Evolutionary conservation across 192 early-diverging fungal genomes (phyloP), one percentile per base, ranked within the genome.

Genomic region (Coemansia sp.): DNA sequence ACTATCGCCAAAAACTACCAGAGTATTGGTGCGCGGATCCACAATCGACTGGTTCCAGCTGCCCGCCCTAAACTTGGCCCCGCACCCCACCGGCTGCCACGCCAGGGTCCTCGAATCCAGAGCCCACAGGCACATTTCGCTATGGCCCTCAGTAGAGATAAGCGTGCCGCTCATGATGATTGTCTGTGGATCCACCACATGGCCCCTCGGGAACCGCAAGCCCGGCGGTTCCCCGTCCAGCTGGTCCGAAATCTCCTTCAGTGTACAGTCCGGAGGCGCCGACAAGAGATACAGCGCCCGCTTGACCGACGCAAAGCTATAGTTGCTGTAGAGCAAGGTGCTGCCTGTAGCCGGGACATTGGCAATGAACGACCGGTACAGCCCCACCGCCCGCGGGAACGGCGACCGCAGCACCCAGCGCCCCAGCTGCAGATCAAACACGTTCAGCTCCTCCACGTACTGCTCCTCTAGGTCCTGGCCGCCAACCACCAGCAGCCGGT

Each of bases 41-140:
- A 90, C 51, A 4, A 85, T 50, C 17, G 85, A 85, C 49, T 82
- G 65, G 65, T 90, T 90, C 87, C 87, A 90, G 37, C 84, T 86
- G 18, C 87, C 87, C 8, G 77, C 55, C 25, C 61, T 69, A 39
- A 90, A 85, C 34, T 79, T 67, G 0, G 78, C 72, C 7, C 85
- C 87, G 44, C 85, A 87, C 27, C 73, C 67, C 34, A 90, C 78
- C 3, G 81, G 76, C 35, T 75, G 65, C 87, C 87, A 90, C 9
- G 64, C 63, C 32, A 84, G 34, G 14, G 69, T 76, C 11, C 64
- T 62, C 6, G 85, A 49, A 38, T 86, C 82, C 20, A 87, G 49
- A 7, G 82, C 71, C 87, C 87, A 90, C 14, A 90, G 58, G 27
- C 81, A 79, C 69, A 88, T 80, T 10, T 83, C 79, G 49, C 85